A percentile compares a stretch with the other conserved stretches of the same genome.
These are phyloP conservation scores for Penicillium desertorum DNA, from an alignment of 495 filamentous ascomycete species.

Conservation along the genomic window DNA sequence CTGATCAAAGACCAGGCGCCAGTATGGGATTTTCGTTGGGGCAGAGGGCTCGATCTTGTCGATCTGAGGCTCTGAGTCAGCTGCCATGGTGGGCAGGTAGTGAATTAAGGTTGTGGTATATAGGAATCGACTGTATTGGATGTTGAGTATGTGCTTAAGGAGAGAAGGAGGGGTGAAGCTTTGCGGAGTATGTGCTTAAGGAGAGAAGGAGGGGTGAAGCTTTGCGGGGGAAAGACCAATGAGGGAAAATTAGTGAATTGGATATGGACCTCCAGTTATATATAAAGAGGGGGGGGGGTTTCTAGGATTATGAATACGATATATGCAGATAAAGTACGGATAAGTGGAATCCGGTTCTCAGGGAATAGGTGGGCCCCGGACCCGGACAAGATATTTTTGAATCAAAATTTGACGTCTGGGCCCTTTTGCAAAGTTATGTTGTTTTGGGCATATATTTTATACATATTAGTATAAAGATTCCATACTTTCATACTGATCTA, in stretches of 20 bases:
- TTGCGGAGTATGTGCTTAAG: background rate
- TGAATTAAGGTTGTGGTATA: background rate
- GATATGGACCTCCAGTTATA: background rate
- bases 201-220: background rate
- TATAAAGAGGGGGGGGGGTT: background rate
- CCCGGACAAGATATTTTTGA: background rate
- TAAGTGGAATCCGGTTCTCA: background rate
- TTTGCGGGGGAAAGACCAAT: background rate
- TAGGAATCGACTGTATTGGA: background rate
- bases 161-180: background rate
- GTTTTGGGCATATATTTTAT: background rate
- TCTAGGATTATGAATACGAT: background rate
- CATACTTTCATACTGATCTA: background rate
- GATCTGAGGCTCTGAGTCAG: constrained; percentile 22
- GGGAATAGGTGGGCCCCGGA: background rate
- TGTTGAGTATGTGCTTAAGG: background rate
- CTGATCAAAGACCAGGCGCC: constrained; percentile 51
- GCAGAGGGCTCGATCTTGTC: constrained; percentile 34
- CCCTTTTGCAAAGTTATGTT: background rate
- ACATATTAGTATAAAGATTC: no score
- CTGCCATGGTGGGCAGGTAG: constrained; percentile 32
- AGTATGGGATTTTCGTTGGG: constrained; percentile 44
- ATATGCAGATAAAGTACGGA: background rate
- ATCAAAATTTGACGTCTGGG: background rate
- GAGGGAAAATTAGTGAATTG: background rate